Percentiles rank a stretch among this genome's conserved stretches.
Evolutionary conservation across 2,329 filamentous ascomycete genomes (phyloP).

Genomic region (Trichoderma guizhouense): DNA sequence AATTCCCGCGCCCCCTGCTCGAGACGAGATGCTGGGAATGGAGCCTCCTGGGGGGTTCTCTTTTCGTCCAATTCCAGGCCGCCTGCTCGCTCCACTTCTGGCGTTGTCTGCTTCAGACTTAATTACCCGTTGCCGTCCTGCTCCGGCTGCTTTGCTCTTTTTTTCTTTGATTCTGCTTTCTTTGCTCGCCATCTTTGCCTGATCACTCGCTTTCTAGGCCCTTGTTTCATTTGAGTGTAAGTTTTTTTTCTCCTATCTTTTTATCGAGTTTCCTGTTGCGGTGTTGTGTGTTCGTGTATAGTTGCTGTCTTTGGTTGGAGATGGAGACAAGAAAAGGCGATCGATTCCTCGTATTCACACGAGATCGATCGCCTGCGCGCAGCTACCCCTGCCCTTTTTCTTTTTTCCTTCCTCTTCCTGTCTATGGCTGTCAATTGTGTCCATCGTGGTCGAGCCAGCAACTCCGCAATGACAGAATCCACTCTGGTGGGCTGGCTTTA

Average conservation of each 20-base stretch:
- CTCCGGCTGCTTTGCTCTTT: not conserved
- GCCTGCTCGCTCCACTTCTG: not conserved
- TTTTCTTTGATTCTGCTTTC: not conserved
- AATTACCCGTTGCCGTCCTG: conserved; percentile 11
- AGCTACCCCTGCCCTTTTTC: not conserved
- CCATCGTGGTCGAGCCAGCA: not conserved
- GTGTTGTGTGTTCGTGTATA: not conserved
- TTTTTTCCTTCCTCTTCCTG: not conserved
- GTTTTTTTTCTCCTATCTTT: not conserved
- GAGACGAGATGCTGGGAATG: not conserved
- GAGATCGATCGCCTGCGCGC: not conserved
- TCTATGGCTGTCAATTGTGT: not conserved
- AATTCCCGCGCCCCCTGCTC: conserved; percentile 2
- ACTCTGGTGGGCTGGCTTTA: not conserved
- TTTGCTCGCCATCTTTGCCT: conserved; percentile 10
- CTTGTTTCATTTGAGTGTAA: not conserved
- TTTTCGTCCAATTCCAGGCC: not conserved
- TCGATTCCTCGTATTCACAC: not conserved
- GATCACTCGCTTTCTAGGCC: conserved; percentile 16
- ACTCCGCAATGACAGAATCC: not conserved
- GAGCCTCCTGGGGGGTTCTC: not conserved
- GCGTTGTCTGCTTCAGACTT: not conserved
- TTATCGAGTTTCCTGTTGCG: not conserved
- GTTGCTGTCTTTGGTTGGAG: not conserved
- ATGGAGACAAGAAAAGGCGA: not conserved